Base-by-base conservation (phyloP, 1,284 basidiomycete species). In the Rhodotorula sp. region DNA sequence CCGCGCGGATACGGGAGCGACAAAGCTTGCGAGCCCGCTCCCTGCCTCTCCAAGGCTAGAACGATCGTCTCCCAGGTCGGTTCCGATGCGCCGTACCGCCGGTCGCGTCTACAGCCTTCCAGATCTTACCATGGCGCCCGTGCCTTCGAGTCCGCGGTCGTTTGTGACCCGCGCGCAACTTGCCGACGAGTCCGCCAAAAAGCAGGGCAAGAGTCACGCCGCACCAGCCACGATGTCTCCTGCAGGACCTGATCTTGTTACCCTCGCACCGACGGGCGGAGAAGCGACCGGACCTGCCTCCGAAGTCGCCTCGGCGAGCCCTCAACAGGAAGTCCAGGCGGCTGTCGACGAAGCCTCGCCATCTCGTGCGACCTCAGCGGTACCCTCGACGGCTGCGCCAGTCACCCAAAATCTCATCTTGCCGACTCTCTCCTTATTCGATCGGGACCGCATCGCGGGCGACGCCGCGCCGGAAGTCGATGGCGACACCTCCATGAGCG, bases 21-120 rank as follows among this genome's bases (percentile, higher is more conserved):
- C 37, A 42, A 42, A 42, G 37, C 33, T 57, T 18, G 55, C 55
- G 10, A 37, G 62, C 17, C 17, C 44, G 18, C n/a, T 24, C 45
- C 49, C 55, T 12, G 22, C 61, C 1, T 42, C 37, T 42, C 37
- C 37, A 42, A 42, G 14, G 37, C 10, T 42, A 12, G 37, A 42
- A 42, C 37, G 37, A 1, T 42, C 20, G 12, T 51, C 49, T 22
- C 49, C 18, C 12, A 51, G n/a, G 22, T 69, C 69, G 8, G 46
- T n/a, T 12, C 29, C 66, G 8, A 74, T 74, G 72, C 64, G 69
- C 48, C 59, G 72, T 24, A 26, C 59, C 8, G 17, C 37, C 18
- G 59, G 65, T 8, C 29, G 62, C 22, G n/a, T 60, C 14, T 58
- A 49, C 53, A 20, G 48, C 6, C 57, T 62, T 15, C 70, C 69